Evolutionary conservation across 108 stramenopile genomes (phyloP).

Genomic region (Cyclotella baltica): DNA sequence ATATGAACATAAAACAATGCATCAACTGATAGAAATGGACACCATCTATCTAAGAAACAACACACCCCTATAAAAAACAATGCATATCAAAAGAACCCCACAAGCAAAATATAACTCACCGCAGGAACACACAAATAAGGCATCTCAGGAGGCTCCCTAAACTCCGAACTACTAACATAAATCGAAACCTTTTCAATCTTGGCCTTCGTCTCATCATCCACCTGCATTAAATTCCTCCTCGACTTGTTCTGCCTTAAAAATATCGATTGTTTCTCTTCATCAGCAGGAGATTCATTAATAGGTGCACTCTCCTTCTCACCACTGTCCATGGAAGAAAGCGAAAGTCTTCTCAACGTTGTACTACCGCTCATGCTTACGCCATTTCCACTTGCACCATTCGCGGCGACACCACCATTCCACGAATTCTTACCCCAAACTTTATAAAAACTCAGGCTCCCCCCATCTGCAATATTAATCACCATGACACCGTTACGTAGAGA

Average conservation of each 20-base stretch:
- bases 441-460: slow-evolving; percentile 11
- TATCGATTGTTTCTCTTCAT: background rate
- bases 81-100: background rate
- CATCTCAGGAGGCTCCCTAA: slow-evolving; percentile 21
- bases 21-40: no score
- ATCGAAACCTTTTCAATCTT: slow-evolving; percentile 20
- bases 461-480: slow-evolving; percentile 17
- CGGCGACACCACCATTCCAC: background rate
- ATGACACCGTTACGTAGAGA: slow-evolving; percentile 13
- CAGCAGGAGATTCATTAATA: background rate
- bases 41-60: no score
- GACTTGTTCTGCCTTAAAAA: background rate
- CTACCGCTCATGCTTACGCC: background rate
- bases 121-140: slow-evolving; percentile 14
- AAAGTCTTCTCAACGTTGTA: background rate
- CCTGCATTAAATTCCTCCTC: slow-evolving; percentile 6
- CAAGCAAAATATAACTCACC: background rate
- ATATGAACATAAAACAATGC: no score
- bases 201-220: slow-evolving; percentile 10
- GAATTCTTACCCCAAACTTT: slow-evolving; percentile 13
- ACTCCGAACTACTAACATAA: background rate
- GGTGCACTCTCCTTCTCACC: background rate
- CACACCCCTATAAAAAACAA: no score
- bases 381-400: background rate
- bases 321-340: background rate